Evolutionary conservation across 352 stramenopile species (phyloP).

Genomic region (Phytophthora tubulina): DNA sequence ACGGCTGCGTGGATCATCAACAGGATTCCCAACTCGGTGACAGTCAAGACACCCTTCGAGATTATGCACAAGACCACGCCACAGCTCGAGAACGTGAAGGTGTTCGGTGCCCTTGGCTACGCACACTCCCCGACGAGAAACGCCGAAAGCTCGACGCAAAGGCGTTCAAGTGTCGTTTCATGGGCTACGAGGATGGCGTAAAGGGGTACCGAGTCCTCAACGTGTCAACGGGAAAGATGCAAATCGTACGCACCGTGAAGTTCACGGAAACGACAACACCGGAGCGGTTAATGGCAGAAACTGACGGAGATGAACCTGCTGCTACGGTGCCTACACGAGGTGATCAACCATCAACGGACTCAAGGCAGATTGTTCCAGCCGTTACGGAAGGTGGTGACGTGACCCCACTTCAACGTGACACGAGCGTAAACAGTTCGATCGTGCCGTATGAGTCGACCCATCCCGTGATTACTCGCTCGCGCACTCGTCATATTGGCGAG

Average conservation of each 20-base stretch:
- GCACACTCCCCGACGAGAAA: too few species aligned
- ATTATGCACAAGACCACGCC: neutral
- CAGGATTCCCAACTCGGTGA: neutral
- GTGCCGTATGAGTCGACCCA: neutral
- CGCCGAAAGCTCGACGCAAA: too few species aligned
- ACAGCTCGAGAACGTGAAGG: neutral
- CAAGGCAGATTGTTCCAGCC: too few species aligned
- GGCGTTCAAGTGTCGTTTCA: too few species aligned
- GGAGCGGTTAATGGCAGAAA: neutral
- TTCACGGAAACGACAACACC: neutral
- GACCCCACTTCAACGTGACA: neutral
- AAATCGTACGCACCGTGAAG: neutral
- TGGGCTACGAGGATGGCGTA: too few species aligned
- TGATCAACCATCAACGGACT: too few species aligned
- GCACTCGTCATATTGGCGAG: too few species aligned
- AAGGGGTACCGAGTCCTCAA: too few species aligned
- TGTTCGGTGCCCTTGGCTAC: neutral
- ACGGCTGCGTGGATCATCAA: neutral
- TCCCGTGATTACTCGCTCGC: neutral
- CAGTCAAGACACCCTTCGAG: neutral
- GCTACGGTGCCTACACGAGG: too few species aligned
- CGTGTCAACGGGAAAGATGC: too few species aligned
- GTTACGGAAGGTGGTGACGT: neutral
- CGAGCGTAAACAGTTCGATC: neutral
- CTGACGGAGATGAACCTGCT: constrained; percentile 1